Conservation (phyloP, 2,329 filamentous ascomycete genomes). For the Fusarium sp. region DNA sequence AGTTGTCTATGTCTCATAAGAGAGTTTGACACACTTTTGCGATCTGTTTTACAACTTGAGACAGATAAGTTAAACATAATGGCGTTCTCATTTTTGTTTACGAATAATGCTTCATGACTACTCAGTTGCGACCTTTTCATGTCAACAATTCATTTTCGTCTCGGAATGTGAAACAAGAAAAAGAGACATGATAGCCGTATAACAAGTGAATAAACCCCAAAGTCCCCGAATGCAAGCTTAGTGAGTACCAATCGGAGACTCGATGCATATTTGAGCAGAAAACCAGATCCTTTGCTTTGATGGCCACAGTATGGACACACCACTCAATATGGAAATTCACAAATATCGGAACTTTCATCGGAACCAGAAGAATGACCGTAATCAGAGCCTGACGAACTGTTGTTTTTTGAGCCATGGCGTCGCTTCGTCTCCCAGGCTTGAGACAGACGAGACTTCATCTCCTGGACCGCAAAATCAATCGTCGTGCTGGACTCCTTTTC, state of each 20-base stretch:
- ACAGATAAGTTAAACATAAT: conserved; percentile 27
- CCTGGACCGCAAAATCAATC: conserved; percentile 44
- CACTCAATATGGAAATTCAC: not conserved
- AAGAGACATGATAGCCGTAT: not conserved
- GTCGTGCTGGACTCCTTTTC: conserved; percentile 33
- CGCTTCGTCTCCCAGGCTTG: conserved; percentile 31
- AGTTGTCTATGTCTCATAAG: conserved; percentile 46
- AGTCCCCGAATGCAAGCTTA: not conserved
- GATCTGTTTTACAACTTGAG: conserved; percentile 15
- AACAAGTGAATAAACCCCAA: not conserved
- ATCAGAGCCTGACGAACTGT: not conserved
- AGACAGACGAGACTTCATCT: conserved; percentile 24
- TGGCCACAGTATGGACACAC: not conserved
- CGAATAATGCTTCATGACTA: not conserved
- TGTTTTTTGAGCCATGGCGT: not conserved
- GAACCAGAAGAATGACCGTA: not conserved
- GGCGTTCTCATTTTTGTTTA: conserved; percentile 24
- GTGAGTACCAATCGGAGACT: not conserved
- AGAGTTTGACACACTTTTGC: not conserved
- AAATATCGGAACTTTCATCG: not conserved
- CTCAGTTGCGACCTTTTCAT: conserved; percentile 26
- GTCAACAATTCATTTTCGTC: conserved; percentile 12
- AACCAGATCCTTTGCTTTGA: not conserved
- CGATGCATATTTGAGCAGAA: not conserved
- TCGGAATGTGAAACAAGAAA: not conserved